A percentile compares a stretch with the other conserved stretches of the same genome.
Evolutionary conservation across 306 rosid genomes (phyloP).

Genomic region (Vachellia collinsii): DNA sequence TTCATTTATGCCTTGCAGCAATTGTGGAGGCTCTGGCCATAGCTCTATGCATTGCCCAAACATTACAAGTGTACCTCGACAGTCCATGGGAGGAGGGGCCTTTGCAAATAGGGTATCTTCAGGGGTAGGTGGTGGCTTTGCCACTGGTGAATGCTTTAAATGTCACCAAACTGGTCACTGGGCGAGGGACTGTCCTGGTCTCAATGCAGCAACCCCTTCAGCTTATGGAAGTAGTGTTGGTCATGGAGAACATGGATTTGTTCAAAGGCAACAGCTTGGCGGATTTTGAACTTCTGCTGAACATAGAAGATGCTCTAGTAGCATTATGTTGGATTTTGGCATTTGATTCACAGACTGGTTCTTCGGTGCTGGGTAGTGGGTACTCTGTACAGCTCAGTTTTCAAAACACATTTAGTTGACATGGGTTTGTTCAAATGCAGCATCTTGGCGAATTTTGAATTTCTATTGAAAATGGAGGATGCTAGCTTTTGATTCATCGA

Average conservation of each 20-base stretch:
- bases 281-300: conserved; percentile 45
- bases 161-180: conserved; percentile 85
- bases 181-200: conserved; percentile 82
- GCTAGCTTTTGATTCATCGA: background rate
- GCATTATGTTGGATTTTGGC: background rate
- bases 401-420: background rate
- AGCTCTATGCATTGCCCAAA: conserved; percentile 69
- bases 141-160: conserved; percentile 71
- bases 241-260: conserved; percentile 60
- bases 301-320: background rate
- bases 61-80: conserved; percentile 47
- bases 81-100: conserved; percentile 57
- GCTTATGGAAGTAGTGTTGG: conserved; percentile 59
- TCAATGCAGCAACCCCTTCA: conserved; percentile 42
- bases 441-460: conserved; percentile 50
- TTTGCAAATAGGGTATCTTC: conserved; percentile 48
- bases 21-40: conserved; percentile 77
- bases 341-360: background rate
- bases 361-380: background rate
- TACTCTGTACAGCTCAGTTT: conserved; percentile 15
- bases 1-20: conserved; percentile 54
- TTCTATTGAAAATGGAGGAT: background rate
- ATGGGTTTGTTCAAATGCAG: conserved; percentile 52
- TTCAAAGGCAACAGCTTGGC: conserved; percentile 47
- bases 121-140: conserved; percentile 38